Conservation (phyloP, 2,329 filamentous ascomycete genomes). For the Aciculosporium take region DNA sequence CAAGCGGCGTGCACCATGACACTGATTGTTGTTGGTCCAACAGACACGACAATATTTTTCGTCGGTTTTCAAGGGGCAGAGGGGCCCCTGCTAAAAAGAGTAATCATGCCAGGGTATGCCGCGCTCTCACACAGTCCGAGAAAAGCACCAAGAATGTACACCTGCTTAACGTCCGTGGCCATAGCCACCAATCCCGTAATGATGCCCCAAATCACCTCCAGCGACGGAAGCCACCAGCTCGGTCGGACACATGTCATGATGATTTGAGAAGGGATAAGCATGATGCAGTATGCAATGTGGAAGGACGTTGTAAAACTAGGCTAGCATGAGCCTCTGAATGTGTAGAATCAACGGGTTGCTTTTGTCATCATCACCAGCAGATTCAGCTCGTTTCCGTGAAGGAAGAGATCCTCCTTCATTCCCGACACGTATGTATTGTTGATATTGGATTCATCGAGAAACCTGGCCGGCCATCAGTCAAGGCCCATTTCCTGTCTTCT, state of each 20-base stretch:
- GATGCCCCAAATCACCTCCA: conserved; percentile 18
- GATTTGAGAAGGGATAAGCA: conserved; percentile 23
- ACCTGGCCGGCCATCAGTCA: too few relatives aligned
- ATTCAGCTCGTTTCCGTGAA: conserved; percentile 21
- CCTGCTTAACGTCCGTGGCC: conserved; percentile 19
- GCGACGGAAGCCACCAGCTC: conserved; percentile 23
- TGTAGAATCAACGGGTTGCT: background rate
- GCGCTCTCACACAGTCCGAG: conserved; percentile 24
- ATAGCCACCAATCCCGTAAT: conserved; percentile 17
- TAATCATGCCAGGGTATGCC: too few relatives aligned
- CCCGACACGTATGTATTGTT: conserved; percentile 23
- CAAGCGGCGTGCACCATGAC: too few relatives aligned
- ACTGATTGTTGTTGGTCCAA: too few relatives aligned
- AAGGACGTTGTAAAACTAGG: conserved; percentile 30
- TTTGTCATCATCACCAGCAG: too few relatives aligned
- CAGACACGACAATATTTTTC: too few relatives aligned
- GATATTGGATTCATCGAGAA: too few relatives aligned
- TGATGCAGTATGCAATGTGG: conserved; percentile 44
- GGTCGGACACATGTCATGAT: conserved; percentile 24
- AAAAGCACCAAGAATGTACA: conserved; percentile 25
- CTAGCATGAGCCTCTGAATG: background rate
- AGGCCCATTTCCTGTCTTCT: too few relatives aligned
- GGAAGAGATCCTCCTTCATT: conserved; percentile 33
- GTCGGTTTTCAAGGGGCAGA: too few relatives aligned
- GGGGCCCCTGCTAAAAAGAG: too few relatives aligned